phyloP scores from a whole-genome alignment of 192 early-diverging fungal genomes.

The Gigaspora rosea region DNA sequence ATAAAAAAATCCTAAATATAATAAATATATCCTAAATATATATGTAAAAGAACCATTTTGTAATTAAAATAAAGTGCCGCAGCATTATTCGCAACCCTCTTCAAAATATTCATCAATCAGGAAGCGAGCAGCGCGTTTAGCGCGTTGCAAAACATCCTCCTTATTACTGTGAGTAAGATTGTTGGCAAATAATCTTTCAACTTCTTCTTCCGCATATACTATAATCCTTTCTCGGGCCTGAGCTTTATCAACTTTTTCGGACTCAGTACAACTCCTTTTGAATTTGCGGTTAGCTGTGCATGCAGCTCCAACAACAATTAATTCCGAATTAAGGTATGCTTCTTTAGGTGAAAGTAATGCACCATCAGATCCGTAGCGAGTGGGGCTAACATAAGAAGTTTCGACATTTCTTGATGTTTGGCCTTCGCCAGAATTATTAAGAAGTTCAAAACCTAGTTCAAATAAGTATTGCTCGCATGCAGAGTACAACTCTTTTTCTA shows the following conservation, averaged over 20 bases:
- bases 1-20: too few relatives aligned
- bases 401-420: neutral
- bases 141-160: constrained; percentile 5
- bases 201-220: constrained; percentile 9
- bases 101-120: constrained; percentile 17
- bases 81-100: too few relatives aligned
- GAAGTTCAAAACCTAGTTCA: constrained; percentile 1
- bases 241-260: constrained; percentile 1
- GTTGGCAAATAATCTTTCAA: constrained; percentile 9
- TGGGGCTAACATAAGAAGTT: too few relatives aligned
- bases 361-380: neutral
- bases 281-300: neutral
- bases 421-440: neutral
- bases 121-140: neutral
- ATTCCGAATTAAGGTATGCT: constrained; percentile 4
- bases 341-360: neutral
- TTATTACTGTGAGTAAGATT: constrained; percentile 24
- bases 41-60: too few relatives aligned
- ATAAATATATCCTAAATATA: too few relatives aligned
- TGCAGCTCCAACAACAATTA: constrained; percentile 8
- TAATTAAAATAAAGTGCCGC: too few relatives aligned
- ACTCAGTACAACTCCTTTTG: neutral
- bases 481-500: constrained; percentile 13
- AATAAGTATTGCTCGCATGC: constrained; percentile 15
- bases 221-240: neutral